Evolutionary conservation across 2,329 filamentous ascomycete species (phyloP).

Genomic region (Xylariaceae sp.): DNA sequence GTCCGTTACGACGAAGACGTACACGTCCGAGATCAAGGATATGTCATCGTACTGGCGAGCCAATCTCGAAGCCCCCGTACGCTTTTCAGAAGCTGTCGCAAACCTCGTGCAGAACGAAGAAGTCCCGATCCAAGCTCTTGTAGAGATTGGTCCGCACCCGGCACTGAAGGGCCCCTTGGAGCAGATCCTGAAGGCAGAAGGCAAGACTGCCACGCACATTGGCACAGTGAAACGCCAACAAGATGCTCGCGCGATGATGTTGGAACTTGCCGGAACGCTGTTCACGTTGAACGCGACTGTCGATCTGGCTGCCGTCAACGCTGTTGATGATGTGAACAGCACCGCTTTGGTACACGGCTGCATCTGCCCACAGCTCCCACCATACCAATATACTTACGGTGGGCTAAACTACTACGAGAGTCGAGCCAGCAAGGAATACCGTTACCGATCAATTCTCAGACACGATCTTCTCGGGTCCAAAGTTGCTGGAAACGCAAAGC

Average conservation of each 20-base stretch:
- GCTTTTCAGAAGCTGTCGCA: slow-evolving; percentile 10
- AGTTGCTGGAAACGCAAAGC: not conserved
- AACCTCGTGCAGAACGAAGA: not conserved
- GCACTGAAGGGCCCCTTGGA: slow-evolving; percentile 10
- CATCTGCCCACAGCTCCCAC: slow-evolving; percentile 5
- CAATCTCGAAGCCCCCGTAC: slow-evolving; percentile 18
- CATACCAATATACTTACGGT: slow-evolving; percentile 17
- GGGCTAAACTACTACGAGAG: slow-evolving; percentile 12
- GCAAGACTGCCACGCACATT: not conserved
- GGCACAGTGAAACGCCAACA: slow-evolving; percentile 2
- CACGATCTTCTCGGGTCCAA: slow-evolving; percentile 16
- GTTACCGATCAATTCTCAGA: not conserved
- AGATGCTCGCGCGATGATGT: not conserved
- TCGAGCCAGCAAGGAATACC: slow-evolving; percentile 12
- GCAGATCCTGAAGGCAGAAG: slow-evolving; percentile 7
- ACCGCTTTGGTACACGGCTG: slow-evolving; percentile 5
- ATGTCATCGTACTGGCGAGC: slow-evolving; percentile 14
- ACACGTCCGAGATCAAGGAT: not conserved
- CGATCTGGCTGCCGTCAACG: slow-evolving; percentile 11
- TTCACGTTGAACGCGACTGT: slow-evolving; percentile 8
- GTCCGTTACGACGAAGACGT: slow-evolving; percentile 6
- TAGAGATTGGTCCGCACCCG: slow-evolving; percentile 18
- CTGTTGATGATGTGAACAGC: not conserved
- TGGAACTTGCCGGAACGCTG: slow-evolving; percentile 10
- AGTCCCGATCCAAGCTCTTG: not conserved